These are phyloP conservation scores for Cyclotella kingstonii DNA, from an alignment of 108 stramenopile genomes.

Conservation along the genomic window DNA sequence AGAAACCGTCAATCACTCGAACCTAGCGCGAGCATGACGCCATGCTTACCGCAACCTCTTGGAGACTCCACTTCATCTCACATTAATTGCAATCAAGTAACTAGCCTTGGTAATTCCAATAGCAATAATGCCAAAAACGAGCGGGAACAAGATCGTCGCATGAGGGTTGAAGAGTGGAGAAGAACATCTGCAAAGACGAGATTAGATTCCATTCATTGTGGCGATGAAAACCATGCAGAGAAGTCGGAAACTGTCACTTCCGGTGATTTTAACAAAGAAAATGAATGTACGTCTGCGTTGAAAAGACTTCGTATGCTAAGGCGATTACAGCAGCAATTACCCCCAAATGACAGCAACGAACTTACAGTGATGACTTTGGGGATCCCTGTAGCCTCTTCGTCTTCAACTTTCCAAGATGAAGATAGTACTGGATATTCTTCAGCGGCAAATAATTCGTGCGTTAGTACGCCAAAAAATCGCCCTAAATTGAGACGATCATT, in stretches of 20 bases:
- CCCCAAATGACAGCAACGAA: neutral
- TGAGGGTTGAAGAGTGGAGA: slow-evolving; percentile 78
- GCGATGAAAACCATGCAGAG: neutral
- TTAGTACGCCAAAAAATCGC: slow-evolving; percentile 20
- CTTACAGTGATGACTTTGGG: neutral
- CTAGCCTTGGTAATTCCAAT: slow-evolving; percentile 22
- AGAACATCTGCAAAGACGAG: slow-evolving; percentile 3
- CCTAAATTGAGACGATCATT: slow-evolving; percentile 14
- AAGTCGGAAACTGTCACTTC: neutral
- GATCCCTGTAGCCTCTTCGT: slow-evolving; percentile 3
- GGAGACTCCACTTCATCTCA: neutral
- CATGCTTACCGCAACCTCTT: neutral
- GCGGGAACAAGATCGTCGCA: slow-evolving; percentile 60
- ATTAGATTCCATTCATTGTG: neutral
- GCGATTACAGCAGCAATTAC: neutral
- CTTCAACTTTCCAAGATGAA: slow-evolving; percentile 17
- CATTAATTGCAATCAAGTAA: neutral
- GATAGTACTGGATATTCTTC: neutral
- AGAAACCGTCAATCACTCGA: neutral
- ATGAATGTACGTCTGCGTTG: slow-evolving; percentile 21
- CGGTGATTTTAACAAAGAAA: slow-evolving; percentile 21
- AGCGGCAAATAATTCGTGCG: neutral
- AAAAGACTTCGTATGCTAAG: slow-evolving; percentile 29
- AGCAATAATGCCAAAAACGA: neutral
- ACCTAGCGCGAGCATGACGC: neutral